A percentile compares a stretch with the other conserved stretches of the same genome.
phyloP scores from a whole-genome alignment of 495 filamentous ascomycete genomes.

The Aspergillus affinis region DNA sequence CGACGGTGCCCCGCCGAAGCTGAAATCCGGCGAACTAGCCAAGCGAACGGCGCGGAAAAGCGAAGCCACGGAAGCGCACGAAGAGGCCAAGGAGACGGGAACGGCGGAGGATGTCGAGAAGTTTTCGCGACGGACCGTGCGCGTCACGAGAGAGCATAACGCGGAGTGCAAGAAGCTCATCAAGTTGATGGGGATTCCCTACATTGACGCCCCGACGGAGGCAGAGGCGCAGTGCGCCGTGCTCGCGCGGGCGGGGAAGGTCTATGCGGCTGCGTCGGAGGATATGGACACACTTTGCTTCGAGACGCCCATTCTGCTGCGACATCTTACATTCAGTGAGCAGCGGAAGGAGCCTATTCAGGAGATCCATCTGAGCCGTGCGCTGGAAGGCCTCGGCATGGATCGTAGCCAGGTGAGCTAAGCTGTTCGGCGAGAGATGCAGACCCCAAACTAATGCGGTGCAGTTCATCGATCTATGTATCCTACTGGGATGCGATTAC shows the following conservation, averaged over 20 bases:
- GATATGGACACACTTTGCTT: constrained; percentile 99
- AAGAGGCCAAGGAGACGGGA: constrained; percentile 95
- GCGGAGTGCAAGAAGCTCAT: constrained; percentile 87
- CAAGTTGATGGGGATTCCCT: constrained; percentile 94
- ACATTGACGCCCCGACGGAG: constrained; percentile 92
- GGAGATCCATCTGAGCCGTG: constrained; percentile 84
- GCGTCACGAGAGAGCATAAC: constrained; percentile 95
- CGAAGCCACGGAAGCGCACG: constrained; percentile 81
- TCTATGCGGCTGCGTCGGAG: constrained; percentile 94
- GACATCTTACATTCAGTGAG: constrained; percentile 95
- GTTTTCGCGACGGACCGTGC: constrained; percentile 91
- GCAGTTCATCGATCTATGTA: constrained; percentile 96
- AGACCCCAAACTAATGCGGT: constrained; percentile 9
- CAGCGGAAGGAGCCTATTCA: constrained; percentile 97
- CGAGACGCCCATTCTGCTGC: constrained; percentile 82
- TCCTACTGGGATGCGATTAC: constrained; percentile 97
- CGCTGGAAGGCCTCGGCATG: constrained; percentile 82
- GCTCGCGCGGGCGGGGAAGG: constrained; percentile 87
- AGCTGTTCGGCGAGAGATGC: not conserved
- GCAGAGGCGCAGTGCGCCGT: constrained; percentile 96
- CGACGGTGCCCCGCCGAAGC: constrained; percentile 92
- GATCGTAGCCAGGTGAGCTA: constrained; percentile 69
- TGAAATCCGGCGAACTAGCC: constrained; percentile 94
- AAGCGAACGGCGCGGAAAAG: constrained; percentile 90
- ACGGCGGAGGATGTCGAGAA: constrained; percentile 97